A percentile compares a stretch with the other conserved stretches of the same genome.
phyloP scores from a whole-genome alignment of 257 asterid genomes.

The Cynanchum wilfordii region DNA sequence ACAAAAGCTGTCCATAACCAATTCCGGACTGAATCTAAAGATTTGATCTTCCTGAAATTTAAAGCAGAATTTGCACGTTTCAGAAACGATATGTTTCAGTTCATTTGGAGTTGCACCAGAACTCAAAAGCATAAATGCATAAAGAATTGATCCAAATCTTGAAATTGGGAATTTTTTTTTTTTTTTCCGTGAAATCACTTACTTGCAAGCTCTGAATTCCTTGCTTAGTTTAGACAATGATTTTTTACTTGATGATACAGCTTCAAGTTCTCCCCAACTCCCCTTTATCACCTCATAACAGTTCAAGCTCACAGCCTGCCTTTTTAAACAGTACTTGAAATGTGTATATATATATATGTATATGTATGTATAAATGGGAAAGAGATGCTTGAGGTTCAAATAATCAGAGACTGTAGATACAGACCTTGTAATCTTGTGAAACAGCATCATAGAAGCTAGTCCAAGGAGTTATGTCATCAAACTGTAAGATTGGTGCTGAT shows the following conservation, averaged over 20 bases:
- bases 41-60: slow-evolving; percentile 40
- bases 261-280: slow-evolving; percentile 62
- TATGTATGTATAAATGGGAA: not conserved
- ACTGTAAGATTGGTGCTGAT: slow-evolving; percentile 79
- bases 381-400: not conserved
- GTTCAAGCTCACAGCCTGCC: slow-evolving; percentile 58
- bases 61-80: not conserved
- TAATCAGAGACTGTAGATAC: not conserved
- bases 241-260: slow-evolving; percentile 27
- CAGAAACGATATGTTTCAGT: not conserved
- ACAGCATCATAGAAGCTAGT: slow-evolving; percentile 80
- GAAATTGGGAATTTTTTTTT: not conserved
- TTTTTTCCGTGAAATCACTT: slow-evolving; percentile 27
- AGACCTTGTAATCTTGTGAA: slow-evolving; percentile 77
- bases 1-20: slow-evolving; percentile 76
- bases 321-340: slow-evolving; percentile 7
- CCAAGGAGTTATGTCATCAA: slow-evolving; percentile 75
- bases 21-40: slow-evolving; percentile 36
- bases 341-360: not conserved
- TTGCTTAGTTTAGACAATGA: slow-evolving; percentile 45
- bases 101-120: not conserved
- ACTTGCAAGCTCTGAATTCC: slow-evolving; percentile 69
- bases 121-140: not conserved
- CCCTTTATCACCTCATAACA: slow-evolving; percentile 65
- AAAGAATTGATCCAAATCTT: not conserved